These are phyloP conservation scores for Hypericum perforatum DNA, from an alignment of 345 rosid species.

Conservation along the genomic window DNA sequence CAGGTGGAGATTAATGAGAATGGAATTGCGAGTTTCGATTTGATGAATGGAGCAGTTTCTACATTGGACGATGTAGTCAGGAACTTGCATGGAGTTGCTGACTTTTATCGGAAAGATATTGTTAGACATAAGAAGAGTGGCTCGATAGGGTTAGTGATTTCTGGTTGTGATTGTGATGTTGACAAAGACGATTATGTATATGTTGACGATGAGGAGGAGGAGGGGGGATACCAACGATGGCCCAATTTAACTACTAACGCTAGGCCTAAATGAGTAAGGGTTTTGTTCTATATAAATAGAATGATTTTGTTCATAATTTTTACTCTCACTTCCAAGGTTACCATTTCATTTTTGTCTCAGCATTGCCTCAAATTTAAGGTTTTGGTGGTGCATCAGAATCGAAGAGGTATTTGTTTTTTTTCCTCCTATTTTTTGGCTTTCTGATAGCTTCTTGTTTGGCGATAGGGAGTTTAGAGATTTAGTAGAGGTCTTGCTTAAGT, in stretches of 20 bases:
- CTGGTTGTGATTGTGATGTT: slow-evolving; percentile 79
- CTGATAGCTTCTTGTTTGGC: too few species aligned
- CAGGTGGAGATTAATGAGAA: slow-evolving; percentile 5
- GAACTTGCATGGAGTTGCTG: slow-evolving; percentile 29
- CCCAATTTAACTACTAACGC: slow-evolving; percentile 34
- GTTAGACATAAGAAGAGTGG: slow-evolving; percentile 49
- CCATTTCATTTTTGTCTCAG: too few species aligned
- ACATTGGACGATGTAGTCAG: slow-evolving; percentile 9
- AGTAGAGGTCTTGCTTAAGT: too few species aligned
- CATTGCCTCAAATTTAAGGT: too few species aligned
- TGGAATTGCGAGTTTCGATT: slow-evolving; percentile 17
- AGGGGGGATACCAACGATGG: slow-evolving; percentile 20
- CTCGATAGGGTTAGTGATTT: slow-evolving; percentile 72
- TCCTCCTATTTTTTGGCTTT: too few species aligned
- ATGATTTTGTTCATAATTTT: too few species aligned
- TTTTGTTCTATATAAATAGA: too few species aligned
- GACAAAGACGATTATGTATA: slow-evolving; percentile 59
- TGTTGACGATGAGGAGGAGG: slow-evolving; percentile 44
- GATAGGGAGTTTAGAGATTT: too few species aligned
- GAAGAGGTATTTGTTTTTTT: too few species aligned
- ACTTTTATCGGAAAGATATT: slow-evolving; percentile 69
- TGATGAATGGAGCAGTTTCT: slow-evolving; percentile 16
- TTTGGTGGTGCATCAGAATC: too few species aligned
- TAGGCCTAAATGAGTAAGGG: slow-evolving; percentile 79
- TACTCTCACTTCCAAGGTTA: too few species aligned